A percentile compares a stretch with the other conserved stretches of the same genome.
phyloP scores from a whole-genome alignment of 768 basidiomycete genomes.

The Melanogaster broomeanus region DNA sequence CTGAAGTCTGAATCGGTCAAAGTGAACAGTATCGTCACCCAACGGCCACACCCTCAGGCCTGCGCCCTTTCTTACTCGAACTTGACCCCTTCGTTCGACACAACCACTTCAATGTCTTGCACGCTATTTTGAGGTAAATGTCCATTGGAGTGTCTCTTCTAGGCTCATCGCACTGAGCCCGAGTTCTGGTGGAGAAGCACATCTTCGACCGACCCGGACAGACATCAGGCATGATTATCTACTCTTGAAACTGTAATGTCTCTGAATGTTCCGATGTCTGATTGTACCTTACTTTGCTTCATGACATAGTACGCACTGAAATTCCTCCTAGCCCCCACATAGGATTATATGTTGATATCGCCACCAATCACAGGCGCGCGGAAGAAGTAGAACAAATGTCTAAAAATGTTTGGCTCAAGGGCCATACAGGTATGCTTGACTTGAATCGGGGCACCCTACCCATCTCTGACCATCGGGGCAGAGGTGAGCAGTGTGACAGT shows the following conservation, averaged over 20 bases:
- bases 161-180: conserved; percentile 50
- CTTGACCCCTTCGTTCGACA: conserved; percentile 50
- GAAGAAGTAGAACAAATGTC: conserved; percentile 50
- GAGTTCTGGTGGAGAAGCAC: conserved; percentile 52
- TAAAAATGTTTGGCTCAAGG: conserved; percentile 59
- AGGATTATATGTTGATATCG: not conserved
- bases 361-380: conserved; percentile 47
- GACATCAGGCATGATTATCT: conserved; percentile 34
- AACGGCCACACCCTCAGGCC: conserved; percentile 47
- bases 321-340: not conserved
- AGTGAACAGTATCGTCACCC: conserved; percentile 51
- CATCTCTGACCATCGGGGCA: conserved; percentile 41
- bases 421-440: conserved; percentile 48
- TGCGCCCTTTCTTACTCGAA: conserved; percentile 53
- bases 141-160: not conserved
- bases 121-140: conserved; percentile 45
- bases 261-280: not conserved
- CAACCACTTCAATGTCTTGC: conserved; percentile 52
- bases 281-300: conserved; percentile 45
- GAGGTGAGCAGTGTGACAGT: conserved; percentile 59
- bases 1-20: not conserved
- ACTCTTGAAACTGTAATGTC: not conserved
- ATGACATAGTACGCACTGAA: conserved; percentile 57
- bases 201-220: conserved; percentile 40
- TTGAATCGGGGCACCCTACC: not conserved